phyloP scores from a whole-genome alignment of 1,284 basidiomycete species.

The Microbotryomycetes sp. region DNA sequence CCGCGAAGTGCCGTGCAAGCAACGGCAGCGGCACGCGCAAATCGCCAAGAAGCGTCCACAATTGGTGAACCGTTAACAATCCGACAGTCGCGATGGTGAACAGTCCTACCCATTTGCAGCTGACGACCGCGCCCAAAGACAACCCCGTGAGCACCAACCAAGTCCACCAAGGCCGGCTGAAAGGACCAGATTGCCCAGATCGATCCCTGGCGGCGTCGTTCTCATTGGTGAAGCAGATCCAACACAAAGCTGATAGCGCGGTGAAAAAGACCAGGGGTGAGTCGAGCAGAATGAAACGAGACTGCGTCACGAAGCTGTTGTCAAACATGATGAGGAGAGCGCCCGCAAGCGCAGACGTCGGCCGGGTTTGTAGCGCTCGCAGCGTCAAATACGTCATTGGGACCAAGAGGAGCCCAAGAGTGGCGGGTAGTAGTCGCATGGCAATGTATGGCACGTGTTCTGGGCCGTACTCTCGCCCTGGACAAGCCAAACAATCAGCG shows the following conservation, averaged over 20 bases:
- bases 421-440: conserved; percentile 87
- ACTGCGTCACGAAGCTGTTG: conserved; percentile 92
- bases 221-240: conserved; percentile 85
- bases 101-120: conserved; percentile 97
- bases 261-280: conserved; percentile 98
- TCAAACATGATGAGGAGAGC: conserved; percentile 90
- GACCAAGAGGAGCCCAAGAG: conserved; percentile 81
- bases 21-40: conserved; percentile 64
- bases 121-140: conserved; percentile 81
- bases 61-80: conserved; percentile 69
- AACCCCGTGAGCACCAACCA: conserved; percentile 86
- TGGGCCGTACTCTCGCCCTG: conserved; percentile 60
- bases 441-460: conserved; percentile 81
- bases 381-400: conserved; percentile 90
- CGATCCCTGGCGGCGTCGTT: conserved; percentile 49
- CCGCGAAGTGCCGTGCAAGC: conserved; percentile 77
- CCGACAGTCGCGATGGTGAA: conserved; percentile 98
- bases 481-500: not conserved
- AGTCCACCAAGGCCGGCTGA: conserved; percentile 73
- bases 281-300: conserved; percentile 92
- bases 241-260: conserved; percentile 75
- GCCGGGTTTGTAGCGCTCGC: conserved; percentile 80
- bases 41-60: conserved; percentile 89
- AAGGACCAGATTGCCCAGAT: conserved; percentile 23
- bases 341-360: conserved; percentile 81